These are phyloP conservation scores for Lantana camara DNA, from an alignment of 257 asterid genomes.

Conservation along the genomic window DNA sequence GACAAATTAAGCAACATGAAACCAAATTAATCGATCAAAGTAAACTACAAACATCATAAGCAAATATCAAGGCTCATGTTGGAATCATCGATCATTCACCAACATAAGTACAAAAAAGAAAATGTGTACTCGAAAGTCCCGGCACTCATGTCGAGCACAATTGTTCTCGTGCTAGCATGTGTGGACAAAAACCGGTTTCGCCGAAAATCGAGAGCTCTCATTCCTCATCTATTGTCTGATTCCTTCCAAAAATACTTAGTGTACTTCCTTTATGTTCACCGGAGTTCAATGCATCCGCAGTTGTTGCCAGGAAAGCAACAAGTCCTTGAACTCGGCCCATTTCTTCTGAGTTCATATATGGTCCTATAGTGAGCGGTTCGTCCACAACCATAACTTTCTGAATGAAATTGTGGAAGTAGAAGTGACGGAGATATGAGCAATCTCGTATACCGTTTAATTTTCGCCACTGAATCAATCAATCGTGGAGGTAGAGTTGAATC, in stretches of 20 bases:
- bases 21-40: no score
- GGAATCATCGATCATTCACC: no score
- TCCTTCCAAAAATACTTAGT: slow-evolving; percentile 39
- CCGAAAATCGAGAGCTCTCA: slow-evolving; percentile 47
- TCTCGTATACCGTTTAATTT: slow-evolving; percentile 31
- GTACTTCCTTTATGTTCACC: slow-evolving; percentile 45
- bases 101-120: slow-evolving; percentile 28
- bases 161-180: slow-evolving; percentile 32
- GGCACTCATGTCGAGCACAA: slow-evolving; percentile 7
- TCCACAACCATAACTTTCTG: slow-evolving; percentile 39
- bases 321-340: slow-evolving; percentile 46
- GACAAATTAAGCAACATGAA: no score
- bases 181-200: slow-evolving; percentile 49
- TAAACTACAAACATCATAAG: no score
- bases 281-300: slow-evolving; percentile 31
- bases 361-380: slow-evolving; percentile 36
- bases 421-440: slow-evolving; percentile 39
- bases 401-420: slow-evolving; percentile 32
- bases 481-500: slow-evolving; percentile 42
- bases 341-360: slow-evolving; percentile 29
- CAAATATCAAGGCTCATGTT: no score
- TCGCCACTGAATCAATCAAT: slow-evolving; percentile 26
- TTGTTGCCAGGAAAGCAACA: slow-evolving; percentile 2
- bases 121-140: slow-evolving; percentile 36
- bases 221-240: neutral